These are phyloP conservation scores for Calocybe gangraenosa DNA, from an alignment of 768 basidiomycete species.

Conservation along the genomic window DNA sequence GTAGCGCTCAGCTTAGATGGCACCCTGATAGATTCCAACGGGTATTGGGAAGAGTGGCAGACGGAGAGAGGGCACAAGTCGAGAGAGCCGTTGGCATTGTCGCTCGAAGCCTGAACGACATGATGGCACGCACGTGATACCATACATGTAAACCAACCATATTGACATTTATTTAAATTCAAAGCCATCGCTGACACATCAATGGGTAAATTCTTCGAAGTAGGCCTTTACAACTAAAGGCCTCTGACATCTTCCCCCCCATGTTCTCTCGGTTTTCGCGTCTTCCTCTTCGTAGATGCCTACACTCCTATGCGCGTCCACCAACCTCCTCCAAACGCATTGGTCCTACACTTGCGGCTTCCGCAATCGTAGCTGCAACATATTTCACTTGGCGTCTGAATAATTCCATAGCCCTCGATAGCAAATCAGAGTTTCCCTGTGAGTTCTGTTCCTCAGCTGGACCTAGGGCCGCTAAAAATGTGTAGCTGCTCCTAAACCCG, in stretches of 20 bases:
- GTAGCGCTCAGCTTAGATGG: constrained; percentile 67
- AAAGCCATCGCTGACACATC: constrained; percentile 9
- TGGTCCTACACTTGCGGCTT: constrained; percentile 37
- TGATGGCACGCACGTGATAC: constrained; percentile 53
- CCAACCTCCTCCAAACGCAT: constrained; percentile 22
- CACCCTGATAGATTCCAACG: constrained; percentile 77
- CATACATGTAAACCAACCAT: not conserved
- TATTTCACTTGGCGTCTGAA: constrained; percentile 47
- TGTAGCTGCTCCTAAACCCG: constrained; percentile 14
- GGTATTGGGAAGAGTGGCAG: constrained; percentile 46
- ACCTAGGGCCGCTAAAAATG: not conserved
- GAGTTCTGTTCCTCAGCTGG: constrained; percentile 7
- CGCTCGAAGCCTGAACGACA: constrained; percentile 62
- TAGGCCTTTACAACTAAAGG: too few relatives aligned
- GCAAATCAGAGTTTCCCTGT: constrained; percentile 25
- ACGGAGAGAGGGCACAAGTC: constrained; percentile 47
- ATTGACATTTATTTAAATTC: constrained; percentile 6
- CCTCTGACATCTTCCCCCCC: constrained; percentile 3
- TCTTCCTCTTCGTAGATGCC: constrained; percentile 46
- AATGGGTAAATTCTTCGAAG: constrained; percentile 1
- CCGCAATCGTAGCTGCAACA: constrained; percentile 37
- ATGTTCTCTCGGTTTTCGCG: constrained; percentile 58
- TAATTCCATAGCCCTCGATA: constrained; percentile 46
- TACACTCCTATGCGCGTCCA: constrained; percentile 40
- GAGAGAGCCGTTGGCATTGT: constrained; percentile 65